A percentile compares a stretch with the other conserved stretches of the same genome.
These are phyloP conservation scores for Gynochthodes officinalis DNA, from an alignment of 257 asterid species.

Conservation along the genomic window DNA sequence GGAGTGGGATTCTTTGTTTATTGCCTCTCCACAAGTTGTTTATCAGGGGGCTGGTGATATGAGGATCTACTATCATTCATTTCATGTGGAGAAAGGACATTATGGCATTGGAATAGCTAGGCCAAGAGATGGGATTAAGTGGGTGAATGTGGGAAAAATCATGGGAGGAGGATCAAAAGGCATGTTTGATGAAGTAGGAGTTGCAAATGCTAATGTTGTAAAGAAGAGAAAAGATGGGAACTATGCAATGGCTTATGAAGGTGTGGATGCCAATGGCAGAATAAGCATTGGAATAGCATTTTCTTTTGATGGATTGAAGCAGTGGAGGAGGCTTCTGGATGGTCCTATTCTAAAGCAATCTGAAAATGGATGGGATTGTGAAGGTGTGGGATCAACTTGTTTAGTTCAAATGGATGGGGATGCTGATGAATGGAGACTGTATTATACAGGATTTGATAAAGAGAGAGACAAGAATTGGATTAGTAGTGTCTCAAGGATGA, in stretches of 20 bases:
- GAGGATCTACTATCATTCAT: slow-evolving; percentile 88
- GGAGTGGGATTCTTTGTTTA: slow-evolving; percentile 79
- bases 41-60: slow-evolving; percentile 61
- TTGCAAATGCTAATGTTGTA: slow-evolving; percentile 48
- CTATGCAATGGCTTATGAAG: slow-evolving; percentile 83
- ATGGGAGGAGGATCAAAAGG: slow-evolving; percentile 45
- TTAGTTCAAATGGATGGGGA: slow-evolving; percentile 77
- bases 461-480: slow-evolving; percentile 76
- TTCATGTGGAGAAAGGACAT: slow-evolving; percentile 36
- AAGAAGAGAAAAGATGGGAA: slow-evolving; percentile 56
- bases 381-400: slow-evolving; percentile 77
- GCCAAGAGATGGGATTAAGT: slow-evolving; percentile 84
- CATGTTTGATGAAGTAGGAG: slow-evolving; percentile 61
- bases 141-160: slow-evolving; percentile 76
- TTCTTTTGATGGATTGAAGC: slow-evolving; percentile 68
- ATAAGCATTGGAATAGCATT: slow-evolving; percentile 61
- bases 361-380: slow-evolving; percentile 71
- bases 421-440: slow-evolving; percentile 73
- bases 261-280: slow-evolving; percentile 47
- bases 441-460: slow-evolving; percentile 72
- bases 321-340: slow-evolving; percentile 60
- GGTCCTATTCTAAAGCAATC: slow-evolving; percentile 42
- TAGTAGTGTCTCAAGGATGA: slow-evolving; percentile 62
- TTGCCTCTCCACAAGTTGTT: slow-evolving; percentile 82
- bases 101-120: slow-evolving; percentile 66